A percentile compares a stretch with the other conserved stretches of the same genome.
phyloP scores from a whole-genome alignment of 345 rosid species.

The Eucalyptus regnans region DNA sequence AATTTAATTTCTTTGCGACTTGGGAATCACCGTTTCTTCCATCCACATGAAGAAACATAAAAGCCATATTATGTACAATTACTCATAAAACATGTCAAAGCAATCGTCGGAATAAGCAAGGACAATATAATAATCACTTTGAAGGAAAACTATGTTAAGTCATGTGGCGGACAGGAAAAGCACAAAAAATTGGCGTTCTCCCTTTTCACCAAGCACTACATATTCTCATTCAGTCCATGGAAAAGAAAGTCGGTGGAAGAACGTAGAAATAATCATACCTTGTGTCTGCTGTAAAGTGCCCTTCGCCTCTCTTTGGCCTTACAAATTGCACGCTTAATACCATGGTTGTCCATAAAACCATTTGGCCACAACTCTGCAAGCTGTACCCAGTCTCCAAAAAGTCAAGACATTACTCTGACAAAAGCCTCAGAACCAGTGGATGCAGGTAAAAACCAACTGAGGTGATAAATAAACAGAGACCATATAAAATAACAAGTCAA shows the following conservation, averaged over 20 bases:
- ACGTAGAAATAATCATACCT: slow-evolving; percentile 9
- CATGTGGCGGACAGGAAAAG: not conserved
- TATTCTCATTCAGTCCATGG: not conserved
- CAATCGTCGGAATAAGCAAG: not conserved
- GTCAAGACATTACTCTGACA: slow-evolving; percentile 5
- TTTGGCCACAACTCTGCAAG: slow-evolving; percentile 84
- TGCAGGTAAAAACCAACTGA: not conserved
- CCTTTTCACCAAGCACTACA: not conserved
- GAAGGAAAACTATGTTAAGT: not conserved
- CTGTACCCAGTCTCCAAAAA: slow-evolving; percentile 24
- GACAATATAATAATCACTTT: not conserved
- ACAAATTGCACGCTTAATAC: slow-evolving; percentile 78
- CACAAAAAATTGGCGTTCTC: not conserved
- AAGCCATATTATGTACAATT: not conserved
- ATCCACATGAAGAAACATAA: not conserved
- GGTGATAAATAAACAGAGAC: not conserved
- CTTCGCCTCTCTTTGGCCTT: slow-evolving; percentile 72
- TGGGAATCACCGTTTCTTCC: not conserved
- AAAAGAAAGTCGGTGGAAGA: not conserved
- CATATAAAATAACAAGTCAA: not conserved
- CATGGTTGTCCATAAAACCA: slow-evolving; percentile 81
- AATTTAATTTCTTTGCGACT: not conserved
- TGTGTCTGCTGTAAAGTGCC: slow-evolving; percentile 23
- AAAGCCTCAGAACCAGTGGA: not conserved
- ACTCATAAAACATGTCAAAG: not conserved